A percentile compares a stretch with the other conserved stretches of the same genome.
Evolutionary conservation across 345 rosid species (phyloP).

Genomic region (Citrus unshiu): DNA sequence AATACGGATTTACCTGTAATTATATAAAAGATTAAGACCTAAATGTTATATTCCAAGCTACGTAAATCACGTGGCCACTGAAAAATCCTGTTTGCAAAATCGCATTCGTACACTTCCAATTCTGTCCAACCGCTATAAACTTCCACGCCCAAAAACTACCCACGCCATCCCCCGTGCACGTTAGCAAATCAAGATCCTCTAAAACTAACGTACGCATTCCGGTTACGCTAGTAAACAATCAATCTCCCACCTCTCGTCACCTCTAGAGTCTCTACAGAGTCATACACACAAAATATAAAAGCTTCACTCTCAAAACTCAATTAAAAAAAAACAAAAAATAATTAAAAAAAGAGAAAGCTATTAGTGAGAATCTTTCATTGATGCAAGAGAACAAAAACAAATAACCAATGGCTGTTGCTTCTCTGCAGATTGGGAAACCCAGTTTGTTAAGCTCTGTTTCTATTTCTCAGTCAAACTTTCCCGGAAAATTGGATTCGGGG

Average conservation of each 20-base stretch:
- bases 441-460: constrained; percentile 40
- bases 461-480: constrained; percentile 39
- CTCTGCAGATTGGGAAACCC: constrained; percentile 39
- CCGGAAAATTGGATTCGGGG: constrained; percentile 30
- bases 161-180: constrained; percentile 20
- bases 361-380: constrained; percentile 9
- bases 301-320: neutral
- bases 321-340: neutral
- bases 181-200: neutral
- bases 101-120: neutral
- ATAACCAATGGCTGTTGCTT: constrained; percentile 48
- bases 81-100: neutral
- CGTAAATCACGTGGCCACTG: neutral
- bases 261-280: neutral
- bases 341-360: neutral
- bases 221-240: constrained; percentile 2
- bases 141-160: constrained; percentile 36
- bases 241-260: constrained; percentile 1
- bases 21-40: neutral
- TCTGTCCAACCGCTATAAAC: neutral
- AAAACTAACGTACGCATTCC: constrained; percentile 24
- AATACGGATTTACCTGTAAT: accelerated
- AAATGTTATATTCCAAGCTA: neutral
- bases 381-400: constrained; percentile 24
- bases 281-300: neutral